Conservation (phyloP, 352 stramenopile species). For the Ophiocytium majus region DNA sequence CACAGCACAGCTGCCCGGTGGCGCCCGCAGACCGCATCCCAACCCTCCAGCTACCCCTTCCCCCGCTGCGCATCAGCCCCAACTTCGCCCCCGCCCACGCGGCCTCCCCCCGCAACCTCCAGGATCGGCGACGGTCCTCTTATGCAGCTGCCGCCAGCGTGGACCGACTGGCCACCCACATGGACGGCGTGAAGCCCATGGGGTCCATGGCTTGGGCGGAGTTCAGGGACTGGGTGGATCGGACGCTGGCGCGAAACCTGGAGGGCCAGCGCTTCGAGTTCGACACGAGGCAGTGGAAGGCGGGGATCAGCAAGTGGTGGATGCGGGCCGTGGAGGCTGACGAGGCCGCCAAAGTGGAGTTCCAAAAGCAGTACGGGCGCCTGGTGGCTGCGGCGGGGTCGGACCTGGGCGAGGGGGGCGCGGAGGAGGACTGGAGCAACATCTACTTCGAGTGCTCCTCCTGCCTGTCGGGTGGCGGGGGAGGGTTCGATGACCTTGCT, state of each 20-base stretch:
- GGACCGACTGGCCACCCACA: no score
- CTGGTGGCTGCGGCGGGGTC: neutral
- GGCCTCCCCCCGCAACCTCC: no score
- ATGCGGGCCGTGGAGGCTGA: conserved; percentile 47
- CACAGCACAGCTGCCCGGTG: no score
- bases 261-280: conserved; percentile 45
- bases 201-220: conserved; percentile 34
- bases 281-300: conserved; percentile 45
- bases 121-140: no score
- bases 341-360: conserved; percentile 42
- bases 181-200: neutral
- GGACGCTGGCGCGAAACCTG: conserved; percentile 46
- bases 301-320: conserved; percentile 50
- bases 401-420: neutral
- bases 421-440: conserved; percentile 49
- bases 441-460: conserved; percentile 49
- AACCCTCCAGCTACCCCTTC: no score
- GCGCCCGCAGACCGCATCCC: no score
- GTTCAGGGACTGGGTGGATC: conserved; percentile 43
- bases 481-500: neutral
- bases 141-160: no score
- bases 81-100: no score
- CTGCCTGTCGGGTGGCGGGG: neutral
- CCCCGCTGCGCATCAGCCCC: no score
- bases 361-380: neutral